Base-by-base conservation (phyloP, 257 asterid genomes). In the Gentiana macrophylla region DNA sequence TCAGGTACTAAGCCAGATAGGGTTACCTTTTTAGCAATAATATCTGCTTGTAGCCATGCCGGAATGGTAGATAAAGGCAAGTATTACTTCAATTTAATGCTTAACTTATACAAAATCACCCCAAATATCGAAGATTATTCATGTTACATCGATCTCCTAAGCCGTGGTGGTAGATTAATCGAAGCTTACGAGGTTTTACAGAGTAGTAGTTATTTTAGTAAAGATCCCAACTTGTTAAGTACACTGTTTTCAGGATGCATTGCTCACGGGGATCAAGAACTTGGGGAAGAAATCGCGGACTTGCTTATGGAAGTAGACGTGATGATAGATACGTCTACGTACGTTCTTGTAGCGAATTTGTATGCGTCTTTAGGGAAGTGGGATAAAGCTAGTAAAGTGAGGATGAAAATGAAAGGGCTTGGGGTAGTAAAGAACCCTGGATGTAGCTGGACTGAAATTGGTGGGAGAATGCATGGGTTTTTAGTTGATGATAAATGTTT, bases 41-140 rank as follows among this genome's bases (percentile, higher is more conserved):
- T 86, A 59, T 84, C 96, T 41, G 86, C 94, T 36, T 86, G 96
- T 62, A 77, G 86, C 69, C 96, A 86, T 62, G 89, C 75, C 12
- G 96, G 96, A 56, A 65, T 86, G 61, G 85, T 86, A 44, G 81
- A 79, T 32, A 72, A 81, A 67, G 95, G 94, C n/a, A 67, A 32
- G 34, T 59, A 56, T 12, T 78, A 64, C 68, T 86, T 86, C 53
- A 65, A 65, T 48, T 59, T 59, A 57, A 86, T 86, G 96, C 62
- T 59, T 34, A 46, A 52, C 35, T 69, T 49, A 12, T 70, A 75
- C 63, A 71, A 69, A 52, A 79, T 86, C 65, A 68, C 37, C 41
- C 94, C 92, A 12, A 75, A 80, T 7, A 69, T 56, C 47, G 94
- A 84, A 54, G 96, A 84, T 61, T 81, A 81, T 66, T 81, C 96